These are phyloP conservation scores for Tubosaeta sp. DNA, from an alignment of 768 basidiomycete genomes.

Conservation along the genomic window DNA sequence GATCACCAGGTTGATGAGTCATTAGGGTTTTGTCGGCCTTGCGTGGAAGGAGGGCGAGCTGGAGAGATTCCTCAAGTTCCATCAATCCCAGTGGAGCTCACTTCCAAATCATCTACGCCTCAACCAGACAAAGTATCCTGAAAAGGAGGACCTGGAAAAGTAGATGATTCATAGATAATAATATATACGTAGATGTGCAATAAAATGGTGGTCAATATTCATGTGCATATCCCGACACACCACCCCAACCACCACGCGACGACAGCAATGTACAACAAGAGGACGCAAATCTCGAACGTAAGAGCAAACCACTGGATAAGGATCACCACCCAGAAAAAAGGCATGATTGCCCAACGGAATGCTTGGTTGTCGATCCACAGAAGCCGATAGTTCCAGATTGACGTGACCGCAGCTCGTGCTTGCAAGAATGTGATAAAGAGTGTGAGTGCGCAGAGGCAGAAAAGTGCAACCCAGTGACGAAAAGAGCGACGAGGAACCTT, in stretches of 20 bases:
- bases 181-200: constrained; percentile 8
- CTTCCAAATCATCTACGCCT: background rate
- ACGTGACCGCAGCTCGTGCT: constrained; percentile 52
- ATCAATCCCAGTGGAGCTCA: background rate
- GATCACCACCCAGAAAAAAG: constrained; percentile 61
- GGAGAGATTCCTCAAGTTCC: constrained; percentile 28
- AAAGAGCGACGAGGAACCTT: constrained; percentile 58
- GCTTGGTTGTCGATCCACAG: constrained; percentile 56
- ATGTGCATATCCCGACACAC: constrained; percentile 50
- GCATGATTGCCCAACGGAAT: constrained; percentile 58
- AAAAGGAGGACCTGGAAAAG: background rate
- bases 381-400: constrained; percentile 49
- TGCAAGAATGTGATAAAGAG: constrained; percentile 53
- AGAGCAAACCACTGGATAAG: constrained; percentile 67
- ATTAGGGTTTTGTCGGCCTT: constrained; percentile 65
- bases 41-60: constrained; percentile 52
- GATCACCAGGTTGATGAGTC: background rate
- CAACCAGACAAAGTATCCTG: constrained; percentile 1
- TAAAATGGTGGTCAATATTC: constrained; percentile 7
- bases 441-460: constrained; percentile 46
- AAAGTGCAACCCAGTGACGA: constrained; percentile 64
- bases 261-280: constrained; percentile 55
- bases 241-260: constrained; percentile 76
- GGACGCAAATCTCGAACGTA: constrained; percentile 51
- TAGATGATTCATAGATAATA: constrained; percentile 4